Base-by-base conservation (phyloP, 208 protist genomes). In the Eutreptiella sp. region DNA sequence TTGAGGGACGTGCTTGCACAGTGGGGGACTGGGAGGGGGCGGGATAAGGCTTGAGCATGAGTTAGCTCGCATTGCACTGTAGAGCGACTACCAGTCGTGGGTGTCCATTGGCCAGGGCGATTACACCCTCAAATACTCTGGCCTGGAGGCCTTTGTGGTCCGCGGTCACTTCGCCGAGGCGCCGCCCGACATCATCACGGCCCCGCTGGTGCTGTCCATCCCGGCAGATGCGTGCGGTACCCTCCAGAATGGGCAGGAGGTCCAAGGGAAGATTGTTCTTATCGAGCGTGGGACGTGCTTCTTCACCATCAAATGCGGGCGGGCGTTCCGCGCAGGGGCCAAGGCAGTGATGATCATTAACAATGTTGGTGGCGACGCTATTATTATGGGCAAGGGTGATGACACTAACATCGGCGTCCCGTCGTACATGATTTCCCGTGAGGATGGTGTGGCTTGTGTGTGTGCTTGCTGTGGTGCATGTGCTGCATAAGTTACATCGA, bases 271-370 rank as follows among this genome's bases (percentile, higher is more conserved):
- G 29, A 16, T 57, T 7, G 50, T 33, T n/a, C 14, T 57, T 33
- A 33, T 57, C 9, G 9, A 32, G 26, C 14, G 50, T 14, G 50
- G 50, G 31, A 9, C 11, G n/a, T 57, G 50, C 36, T 57, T 23
- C 50, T 57, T 57, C 29, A 9, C 11, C 9, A 26, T 53, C 31
- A 57, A 57, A 33, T 24, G 33, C 16, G 9, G 28, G 11, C n/a
- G 24, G 31, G 31, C 39, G 16, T 19, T 53, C 14, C 21, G 39
- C 11, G 50, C 50, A 7, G 50, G 50, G 11, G 50, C 50, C 11
- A 36, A 41, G 9, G 50, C 31, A 11, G 36, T 57, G n/a, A 36
- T 57, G 31, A n/a, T 57, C 50, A 33, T 57, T 11, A 57, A 57
- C 50, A 31, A 57, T 33, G 36, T 57, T 33, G n/a, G 31, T 14